Evolutionary conservation across 768 basidiomycete genomes (phyloP).

Genomic region (Lactarius akahatsu): DNA sequence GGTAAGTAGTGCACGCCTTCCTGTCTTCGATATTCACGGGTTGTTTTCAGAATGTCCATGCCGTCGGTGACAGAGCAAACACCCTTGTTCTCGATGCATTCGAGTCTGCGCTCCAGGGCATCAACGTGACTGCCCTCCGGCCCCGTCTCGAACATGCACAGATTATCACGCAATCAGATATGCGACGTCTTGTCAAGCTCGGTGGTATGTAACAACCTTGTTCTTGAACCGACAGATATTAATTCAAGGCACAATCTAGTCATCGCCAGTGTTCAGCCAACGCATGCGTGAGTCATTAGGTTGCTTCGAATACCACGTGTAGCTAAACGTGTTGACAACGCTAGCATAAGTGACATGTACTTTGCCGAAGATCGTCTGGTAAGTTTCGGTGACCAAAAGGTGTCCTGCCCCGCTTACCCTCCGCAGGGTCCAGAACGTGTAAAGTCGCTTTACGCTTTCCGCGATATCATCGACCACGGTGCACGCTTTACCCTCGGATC

Average conservation of each 20-base stretch:
- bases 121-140: constrained; percentile 62
- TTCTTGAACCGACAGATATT: neutral
- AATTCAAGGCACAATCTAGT: constrained; percentile 44
- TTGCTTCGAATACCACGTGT: constrained; percentile 3
- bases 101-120: constrained; percentile 60
- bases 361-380: constrained; percentile 83
- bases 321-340: constrained; percentile 17
- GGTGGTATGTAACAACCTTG: constrained; percentile 54
- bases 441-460: constrained; percentile 85
- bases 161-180: constrained; percentile 73
- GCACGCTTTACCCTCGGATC: constrained; percentile 78
- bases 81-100: constrained; percentile 81
- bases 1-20: constrained; percentile 44
- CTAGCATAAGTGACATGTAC: constrained; percentile 83
- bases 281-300: constrained; percentile 64
- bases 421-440: constrained; percentile 77
- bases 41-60: constrained; percentile 71
- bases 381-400: constrained; percentile 29
- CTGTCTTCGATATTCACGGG: neutral
- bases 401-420: constrained; percentile 16
- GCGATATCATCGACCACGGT: constrained; percentile 61
- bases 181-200: constrained; percentile 71
- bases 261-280: constrained; percentile 88
- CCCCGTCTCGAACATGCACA: constrained; percentile 92
- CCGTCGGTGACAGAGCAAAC: constrained; percentile 87